Conservation (phyloP, 208 protist genomes). For the Trypanosoma vivax region DNA sequence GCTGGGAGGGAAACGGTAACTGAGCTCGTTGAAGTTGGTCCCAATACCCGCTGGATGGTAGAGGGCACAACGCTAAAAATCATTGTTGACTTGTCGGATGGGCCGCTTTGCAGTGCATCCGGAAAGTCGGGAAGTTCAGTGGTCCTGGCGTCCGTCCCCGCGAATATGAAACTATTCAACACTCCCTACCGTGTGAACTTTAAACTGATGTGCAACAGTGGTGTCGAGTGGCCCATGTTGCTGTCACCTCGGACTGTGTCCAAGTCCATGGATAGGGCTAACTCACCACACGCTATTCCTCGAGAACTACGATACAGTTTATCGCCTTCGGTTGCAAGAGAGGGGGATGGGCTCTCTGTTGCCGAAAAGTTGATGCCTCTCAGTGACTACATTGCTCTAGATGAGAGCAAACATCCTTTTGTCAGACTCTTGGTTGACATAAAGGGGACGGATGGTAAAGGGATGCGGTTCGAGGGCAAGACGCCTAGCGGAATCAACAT, state of each 20-base stretch:
- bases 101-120: not conserved
- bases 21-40: not conserved
- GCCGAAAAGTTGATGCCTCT: not conserved
- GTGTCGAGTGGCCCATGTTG: constrained; percentile 6
- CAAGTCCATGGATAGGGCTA: not conserved
- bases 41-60: constrained; percentile 7
- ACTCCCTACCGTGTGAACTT: constrained; percentile 4
- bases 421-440: constrained; percentile 8
- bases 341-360: not conserved
- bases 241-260: not conserved
- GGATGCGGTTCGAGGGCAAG: constrained; percentile 6
- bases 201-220: constrained; percentile 1
- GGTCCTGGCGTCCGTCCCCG: constrained; percentile 4
- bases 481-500: constrained; percentile 11
- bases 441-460: not conserved
- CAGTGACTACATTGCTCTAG: constrained; percentile 8
- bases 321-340: not conserved
- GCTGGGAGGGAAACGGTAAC: not conserved
- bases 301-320: constrained; percentile 9
- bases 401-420: constrained; percentile 4
- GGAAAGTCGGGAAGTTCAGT: not conserved
- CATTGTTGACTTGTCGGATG: constrained; percentile 14
- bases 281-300: not conserved
- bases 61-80: constrained; percentile 1
- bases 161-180: constrained; percentile 1